Evolutionary conservation across 345 rosid genomes (phyloP).

Genomic region (Fremontodendron californicum): DNA sequence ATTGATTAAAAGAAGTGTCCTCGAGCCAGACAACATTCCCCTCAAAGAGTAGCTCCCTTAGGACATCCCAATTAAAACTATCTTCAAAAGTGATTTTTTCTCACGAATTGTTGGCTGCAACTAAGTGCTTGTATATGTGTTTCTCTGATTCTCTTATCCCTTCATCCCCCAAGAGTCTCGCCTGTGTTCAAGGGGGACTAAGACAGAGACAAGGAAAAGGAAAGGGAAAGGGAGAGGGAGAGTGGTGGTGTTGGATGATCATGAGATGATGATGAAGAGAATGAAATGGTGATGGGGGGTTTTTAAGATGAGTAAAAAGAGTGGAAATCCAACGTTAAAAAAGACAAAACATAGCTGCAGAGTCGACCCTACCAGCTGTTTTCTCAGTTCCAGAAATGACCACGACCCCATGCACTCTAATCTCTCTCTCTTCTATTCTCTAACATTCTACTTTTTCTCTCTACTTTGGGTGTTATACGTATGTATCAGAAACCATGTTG

Average conservation of each 20-base stretch:
- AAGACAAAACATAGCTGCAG: constrained; percentile 47
- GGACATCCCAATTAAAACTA: background rate
- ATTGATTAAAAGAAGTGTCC: constrained; percentile 42
- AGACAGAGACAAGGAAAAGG: constrained; percentile 19
- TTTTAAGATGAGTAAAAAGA: constrained; percentile 33
- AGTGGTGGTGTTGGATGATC: constrained; percentile 20
- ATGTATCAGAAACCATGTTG: background rate
- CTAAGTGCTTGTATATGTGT: background rate
- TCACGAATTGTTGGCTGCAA: background rate
- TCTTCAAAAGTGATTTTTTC: background rate
- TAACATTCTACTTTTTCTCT: background rate
- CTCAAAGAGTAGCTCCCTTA: constrained; percentile 54
- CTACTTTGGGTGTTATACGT: background rate
- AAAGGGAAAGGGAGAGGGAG: constrained; percentile 23
- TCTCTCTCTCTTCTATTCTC: constrained; percentile 5
- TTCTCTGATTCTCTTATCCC: constrained; percentile 12
- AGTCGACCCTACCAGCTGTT: constrained; percentile 41
- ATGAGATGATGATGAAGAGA: constrained; percentile 29
- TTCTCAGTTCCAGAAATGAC: constrained; percentile 56
- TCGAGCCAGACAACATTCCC: constrained; percentile 99
- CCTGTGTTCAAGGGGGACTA: constrained; percentile 55
- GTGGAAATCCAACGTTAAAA: constrained; percentile 36
- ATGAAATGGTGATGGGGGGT: constrained; percentile 28
- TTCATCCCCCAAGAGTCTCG: constrained; percentile 58
- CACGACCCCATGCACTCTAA: constrained; percentile 48